phyloP scores from a whole-genome alignment of 441 rosid genomes.

The Brassica hybrid region DNA sequence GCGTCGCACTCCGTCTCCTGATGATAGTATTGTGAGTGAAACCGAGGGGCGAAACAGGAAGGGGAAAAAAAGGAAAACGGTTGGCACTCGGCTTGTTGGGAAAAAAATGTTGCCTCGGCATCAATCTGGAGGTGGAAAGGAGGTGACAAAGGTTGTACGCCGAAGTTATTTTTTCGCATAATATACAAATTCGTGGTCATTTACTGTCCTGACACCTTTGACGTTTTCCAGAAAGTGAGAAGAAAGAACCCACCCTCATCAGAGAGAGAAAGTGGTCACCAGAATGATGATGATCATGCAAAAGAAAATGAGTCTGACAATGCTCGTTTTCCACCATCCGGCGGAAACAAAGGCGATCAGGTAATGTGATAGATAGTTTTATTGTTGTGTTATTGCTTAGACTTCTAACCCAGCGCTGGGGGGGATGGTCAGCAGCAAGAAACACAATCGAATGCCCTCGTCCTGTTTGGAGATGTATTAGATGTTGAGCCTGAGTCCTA shows the following conservation, averaged over 20 bases:
- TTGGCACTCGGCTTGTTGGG: neutral
- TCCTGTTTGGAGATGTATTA: neutral
- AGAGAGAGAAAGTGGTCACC: too few relatives aligned
- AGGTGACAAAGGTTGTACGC: too few relatives aligned
- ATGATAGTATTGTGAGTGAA: neutral
- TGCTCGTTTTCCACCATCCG: too few relatives aligned
- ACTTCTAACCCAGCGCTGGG: too few relatives aligned
- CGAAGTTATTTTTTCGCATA: too few relatives aligned
- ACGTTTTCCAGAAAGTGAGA: neutral
- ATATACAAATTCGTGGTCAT: too few relatives aligned
- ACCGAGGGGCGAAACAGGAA: neutral
- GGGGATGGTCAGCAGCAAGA: neutral
- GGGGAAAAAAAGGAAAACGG: neutral
- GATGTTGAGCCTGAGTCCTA: neutral
- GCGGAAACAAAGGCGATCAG: too few relatives aligned
- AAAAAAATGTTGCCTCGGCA: neutral
- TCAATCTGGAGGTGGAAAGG: neutral
- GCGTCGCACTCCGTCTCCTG: neutral
- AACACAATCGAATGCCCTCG: neutral
- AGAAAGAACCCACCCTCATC: neutral
- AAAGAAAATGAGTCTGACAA: too few relatives aligned
- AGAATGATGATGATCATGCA: too few relatives aligned
- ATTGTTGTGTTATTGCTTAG: too few relatives aligned
- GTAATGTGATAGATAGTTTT: too few relatives aligned
- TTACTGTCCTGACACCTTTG: too few relatives aligned